Evolutionary conservation across 108 stramenopile genomes (phyloP).

Genomic region (Discostella pseudostelligera): DNA sequence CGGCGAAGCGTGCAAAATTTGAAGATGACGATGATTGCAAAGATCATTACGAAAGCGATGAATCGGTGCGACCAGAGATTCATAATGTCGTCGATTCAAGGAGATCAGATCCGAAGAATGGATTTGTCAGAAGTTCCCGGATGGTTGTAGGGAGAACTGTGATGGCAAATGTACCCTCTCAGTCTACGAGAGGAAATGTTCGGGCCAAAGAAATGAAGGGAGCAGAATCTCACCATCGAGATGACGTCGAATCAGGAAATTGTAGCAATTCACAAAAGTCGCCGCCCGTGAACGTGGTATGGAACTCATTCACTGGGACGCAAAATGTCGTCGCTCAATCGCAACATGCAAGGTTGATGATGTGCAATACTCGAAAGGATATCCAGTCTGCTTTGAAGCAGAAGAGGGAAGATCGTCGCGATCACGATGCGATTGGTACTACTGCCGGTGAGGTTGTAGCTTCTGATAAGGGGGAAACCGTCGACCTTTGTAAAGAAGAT

Average conservation of each 20-base stretch:
- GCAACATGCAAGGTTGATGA: slow-evolving; percentile 20
- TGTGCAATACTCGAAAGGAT: slow-evolving; percentile 25
- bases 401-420: not conserved
- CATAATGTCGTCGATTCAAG: not conserved
- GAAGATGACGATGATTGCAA: not conserved
- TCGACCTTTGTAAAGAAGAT: slow-evolving; percentile 64
- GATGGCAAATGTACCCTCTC: slow-evolving; percentile 12
- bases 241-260: not conserved
- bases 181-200: not conserved
- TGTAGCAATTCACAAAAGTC: not conserved
- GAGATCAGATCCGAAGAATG: slow-evolving; percentile 8
- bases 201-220: not conserved
- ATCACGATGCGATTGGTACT: not conserved
- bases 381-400: slow-evolving; percentile 21
- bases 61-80: not conserved
- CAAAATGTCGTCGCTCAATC: slow-evolving; percentile 36
- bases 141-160: slow-evolving; percentile 33
- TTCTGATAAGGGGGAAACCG: slow-evolving; percentile 12
- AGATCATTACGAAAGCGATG: slow-evolving; percentile 5
- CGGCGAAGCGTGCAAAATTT: slow-evolving; percentile 4
- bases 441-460: slow-evolving; percentile 8
- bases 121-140: not conserved
- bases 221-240: not conserved
- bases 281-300: slow-evolving; percentile 18
- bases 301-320: slow-evolving; percentile 47